A percentile compares a stretch with the other conserved stretches of the same genome.
These are phyloP conservation scores for Phytophthora ramorum DNA, from an alignment of 352 stramenopile genomes.

Conservation along the genomic window DNA sequence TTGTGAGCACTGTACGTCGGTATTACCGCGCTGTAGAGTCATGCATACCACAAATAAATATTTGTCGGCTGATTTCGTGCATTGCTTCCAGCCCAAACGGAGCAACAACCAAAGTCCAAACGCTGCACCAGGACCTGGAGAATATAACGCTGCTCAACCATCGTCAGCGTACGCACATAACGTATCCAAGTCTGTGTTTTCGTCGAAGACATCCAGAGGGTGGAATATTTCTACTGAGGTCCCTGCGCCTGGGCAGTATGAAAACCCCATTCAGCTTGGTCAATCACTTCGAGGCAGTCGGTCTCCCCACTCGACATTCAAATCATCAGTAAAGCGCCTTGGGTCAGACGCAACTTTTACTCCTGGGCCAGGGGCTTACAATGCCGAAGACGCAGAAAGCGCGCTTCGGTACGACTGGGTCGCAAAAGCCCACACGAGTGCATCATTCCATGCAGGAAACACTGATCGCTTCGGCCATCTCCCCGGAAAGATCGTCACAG, in stretches of 20 bases:
- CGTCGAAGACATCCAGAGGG: slow-evolving; percentile 65
- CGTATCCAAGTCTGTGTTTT: slow-evolving; percentile 64
- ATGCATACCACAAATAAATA: no score
- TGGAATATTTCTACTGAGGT: slow-evolving; percentile 53
- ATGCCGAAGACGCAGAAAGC: slow-evolving; percentile 66
- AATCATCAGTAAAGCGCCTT: slow-evolving; percentile 67
- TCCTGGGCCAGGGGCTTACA: slow-evolving; percentile 71
- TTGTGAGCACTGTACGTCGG: slow-evolving; percentile 56
- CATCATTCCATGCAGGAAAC: slow-evolving; percentile 62
- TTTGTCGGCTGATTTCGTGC: slow-evolving; percentile 1
- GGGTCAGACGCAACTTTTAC: slow-evolving; percentile 41
- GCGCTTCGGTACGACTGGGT: slow-evolving; percentile 75
- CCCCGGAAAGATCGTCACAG: slow-evolving; percentile 42
- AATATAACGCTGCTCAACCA: slow-evolving; percentile 59
- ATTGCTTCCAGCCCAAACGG: slow-evolving; percentile 30
- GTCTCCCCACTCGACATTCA: slow-evolving; percentile 65
- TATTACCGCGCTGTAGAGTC: neutral
- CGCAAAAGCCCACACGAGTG: slow-evolving; percentile 62
- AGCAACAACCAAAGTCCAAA: slow-evolving; percentile 40
- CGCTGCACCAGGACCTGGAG: slow-evolving; percentile 47
- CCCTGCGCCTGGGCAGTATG: slow-evolving; percentile 74
- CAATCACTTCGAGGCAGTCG: slow-evolving; percentile 21
- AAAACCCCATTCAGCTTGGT: slow-evolving; percentile 66
- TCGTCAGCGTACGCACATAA: slow-evolving; percentile 57
- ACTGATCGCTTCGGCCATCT: slow-evolving; percentile 64